Base-by-base conservation (phyloP, 805 yeast species). In the Barnettozyma californica region DNA sequence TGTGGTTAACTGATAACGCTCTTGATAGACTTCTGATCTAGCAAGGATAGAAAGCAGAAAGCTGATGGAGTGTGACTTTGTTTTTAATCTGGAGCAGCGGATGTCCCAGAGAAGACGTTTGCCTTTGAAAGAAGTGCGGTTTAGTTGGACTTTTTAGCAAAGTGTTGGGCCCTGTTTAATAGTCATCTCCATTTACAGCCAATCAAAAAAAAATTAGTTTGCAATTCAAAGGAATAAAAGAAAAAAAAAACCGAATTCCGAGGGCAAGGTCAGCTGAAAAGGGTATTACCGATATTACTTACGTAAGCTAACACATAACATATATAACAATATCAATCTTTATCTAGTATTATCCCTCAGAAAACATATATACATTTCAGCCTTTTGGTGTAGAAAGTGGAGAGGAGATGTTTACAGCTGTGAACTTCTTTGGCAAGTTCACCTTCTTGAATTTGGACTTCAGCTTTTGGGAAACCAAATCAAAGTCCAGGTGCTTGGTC, bases 401-500 rank as follows among this genome's bases (percentile, higher is more conserved):
- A 64, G 91, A 84, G 3, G 90, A 80, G 44, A 88, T 86, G 62
- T 86, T 88, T 16, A 88, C 95, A 1, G 96, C 95, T 4, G 92
- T 87, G 61, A 87, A 87, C 64, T 83, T 84, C 76, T 89, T 87
- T 18, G 99, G 99, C 67, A 94, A 73, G 2, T 84, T 81, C 38
- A 94, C 98, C 60, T 97, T 80, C 42, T 81, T 74, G 67, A 92
- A 94, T 58, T 95, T 80, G 44, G 86, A 80, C 64, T 81, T 81
- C 58, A 94, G 75, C 60, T 84, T 86, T 59, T 85, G 92, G 26
- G 84, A 78, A 21, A 94, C 92, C 59, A 88, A 78, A 61, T 89
- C 96, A 77, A 89, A 80, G 63, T 94, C 99, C 65, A 94, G 73
- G 67, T 94, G 97, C 63, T 96, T 81, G 1, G 99, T 94, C 58